Evolutionary conservation across 2,329 filamentous ascomycete species (phyloP).

Genomic region (Xylariaceae sp.): DNA sequence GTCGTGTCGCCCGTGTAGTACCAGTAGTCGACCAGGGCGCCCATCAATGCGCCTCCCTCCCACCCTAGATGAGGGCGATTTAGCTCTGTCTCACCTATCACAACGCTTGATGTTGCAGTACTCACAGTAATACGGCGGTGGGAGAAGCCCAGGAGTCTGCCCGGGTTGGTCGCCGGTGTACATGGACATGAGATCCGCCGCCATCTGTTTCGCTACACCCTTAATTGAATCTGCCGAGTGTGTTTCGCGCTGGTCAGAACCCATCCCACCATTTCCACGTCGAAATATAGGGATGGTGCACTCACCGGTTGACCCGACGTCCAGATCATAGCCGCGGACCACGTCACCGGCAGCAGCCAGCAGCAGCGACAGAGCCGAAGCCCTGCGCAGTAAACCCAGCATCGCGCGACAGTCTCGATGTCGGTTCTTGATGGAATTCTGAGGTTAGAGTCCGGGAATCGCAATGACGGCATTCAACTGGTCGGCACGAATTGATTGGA

Average conservation of each 20-base stretch:
- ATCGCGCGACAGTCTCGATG: slow-evolving; percentile 15
- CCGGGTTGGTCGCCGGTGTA: slow-evolving; percentile 47
- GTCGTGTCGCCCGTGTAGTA: slow-evolving; percentile 69
- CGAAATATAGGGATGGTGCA: background rate
- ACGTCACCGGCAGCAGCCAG: background rate
- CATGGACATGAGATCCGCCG: slow-evolving; percentile 46
- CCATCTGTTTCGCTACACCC: slow-evolving; percentile 44
- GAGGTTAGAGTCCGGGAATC: background rate
- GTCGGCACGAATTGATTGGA: background rate
- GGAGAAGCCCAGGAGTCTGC: slow-evolving; percentile 46
- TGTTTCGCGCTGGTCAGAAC: slow-evolving; percentile 5
- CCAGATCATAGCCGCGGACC: slow-evolving; percentile 26
- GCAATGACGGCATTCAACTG: background rate
- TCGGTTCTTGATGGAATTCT: background rate
- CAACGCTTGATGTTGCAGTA: background rate
- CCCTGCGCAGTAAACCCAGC: slow-evolving; percentile 21
- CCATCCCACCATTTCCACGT: background rate
- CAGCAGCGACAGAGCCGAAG: slow-evolving; percentile 16
- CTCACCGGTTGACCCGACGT: slow-evolving; percentile 28
- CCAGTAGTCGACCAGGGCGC: slow-evolving; percentile 75
- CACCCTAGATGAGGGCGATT: slow-evolving; percentile 44
- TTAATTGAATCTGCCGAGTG: slow-evolving; percentile 46
- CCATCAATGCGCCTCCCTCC: slow-evolving; percentile 70
- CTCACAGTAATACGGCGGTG: slow-evolving; percentile 52
- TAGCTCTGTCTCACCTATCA: background rate